These are phyloP conservation scores for Pistacia vera DNA, from an alignment of 345 rosid species.

Conservation along the genomic window DNA sequence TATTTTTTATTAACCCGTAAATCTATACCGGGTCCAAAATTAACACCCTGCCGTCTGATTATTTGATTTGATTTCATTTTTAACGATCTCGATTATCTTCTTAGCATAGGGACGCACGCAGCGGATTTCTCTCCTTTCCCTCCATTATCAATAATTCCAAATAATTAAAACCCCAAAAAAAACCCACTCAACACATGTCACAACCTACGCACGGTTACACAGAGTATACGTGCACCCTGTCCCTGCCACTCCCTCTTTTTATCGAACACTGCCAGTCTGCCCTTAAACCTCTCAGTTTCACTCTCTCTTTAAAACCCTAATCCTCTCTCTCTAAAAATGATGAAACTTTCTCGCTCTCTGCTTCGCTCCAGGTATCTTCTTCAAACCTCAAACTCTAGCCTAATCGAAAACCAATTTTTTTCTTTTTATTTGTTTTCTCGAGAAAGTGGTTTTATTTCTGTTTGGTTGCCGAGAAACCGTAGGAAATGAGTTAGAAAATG, in stretches of 20 bases:
- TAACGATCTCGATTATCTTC: not conserved
- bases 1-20: too few relatives aligned
- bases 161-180: not conserved
- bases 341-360: constrained; percentile 43
- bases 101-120: not conserved
- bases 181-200: not conserved
- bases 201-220: not conserved
- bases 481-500: not conserved
- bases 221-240: not conserved
- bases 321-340: constrained; percentile 14
- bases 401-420: not conserved
- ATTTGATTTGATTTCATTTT: too few relatives aligned
- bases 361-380: constrained; percentile 38
- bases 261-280: too few relatives aligned
- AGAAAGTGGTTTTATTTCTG: not conserved
- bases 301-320: not conserved
- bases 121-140: not conserved
- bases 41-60: too few relatives aligned
- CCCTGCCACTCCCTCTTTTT: not conserved
- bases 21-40: too few relatives aligned
- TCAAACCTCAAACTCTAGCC: not conserved
- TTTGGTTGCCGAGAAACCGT: not conserved
- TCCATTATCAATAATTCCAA: not conserved
- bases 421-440: not conserved
- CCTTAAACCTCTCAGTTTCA: not conserved